A percentile compares a stretch with the other conserved stretches of the same genome.
Evolutionary conservation across 2,329 filamentous ascomycete genomes (phyloP).

Genomic region (Phoma sp.): DNA sequence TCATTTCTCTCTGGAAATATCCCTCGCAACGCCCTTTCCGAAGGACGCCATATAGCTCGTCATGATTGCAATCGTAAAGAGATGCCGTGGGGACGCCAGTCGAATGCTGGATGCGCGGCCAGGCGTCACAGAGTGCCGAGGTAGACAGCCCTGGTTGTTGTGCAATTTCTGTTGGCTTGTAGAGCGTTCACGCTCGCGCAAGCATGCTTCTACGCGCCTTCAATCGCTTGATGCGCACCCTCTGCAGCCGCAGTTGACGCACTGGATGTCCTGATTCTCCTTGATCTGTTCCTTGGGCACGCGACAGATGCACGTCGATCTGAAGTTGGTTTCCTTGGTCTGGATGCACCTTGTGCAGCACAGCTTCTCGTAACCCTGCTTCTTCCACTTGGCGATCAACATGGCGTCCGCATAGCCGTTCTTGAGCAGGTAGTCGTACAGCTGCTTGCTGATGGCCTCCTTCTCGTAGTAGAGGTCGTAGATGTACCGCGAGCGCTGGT

Average conservation of each 20-base stretch:
- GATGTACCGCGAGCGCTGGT: constrained; percentile 90
- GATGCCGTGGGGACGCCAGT: too few species aligned
- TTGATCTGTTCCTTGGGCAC: constrained; percentile 90
- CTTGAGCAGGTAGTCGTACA: constrained; percentile 97
- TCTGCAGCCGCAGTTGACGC: constrained; percentile 91
- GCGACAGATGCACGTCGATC: constrained; percentile 94
- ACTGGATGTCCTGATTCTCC: constrained; percentile 88
- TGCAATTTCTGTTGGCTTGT: not conserved
- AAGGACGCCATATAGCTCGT: not conserved
- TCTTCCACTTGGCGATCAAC: constrained; percentile 99
- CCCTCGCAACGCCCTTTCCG: too few species aligned
- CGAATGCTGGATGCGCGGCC: not conserved
- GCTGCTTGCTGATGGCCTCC: constrained; percentile 86
- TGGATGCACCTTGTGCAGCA: constrained; percentile 97
- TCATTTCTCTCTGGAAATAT: not conserved
- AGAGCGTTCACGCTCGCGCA: not conserved
- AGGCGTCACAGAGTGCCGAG: not conserved
- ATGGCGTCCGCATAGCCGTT: constrained; percentile 94
- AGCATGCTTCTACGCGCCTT: constrained; percentile 3
- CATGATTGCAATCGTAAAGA: not conserved
- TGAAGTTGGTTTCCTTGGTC: constrained; percentile 99
- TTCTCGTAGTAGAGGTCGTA: constrained; percentile 99
- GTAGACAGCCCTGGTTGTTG: not conserved
- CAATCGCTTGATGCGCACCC: constrained; percentile 88
- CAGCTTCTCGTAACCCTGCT: constrained; percentile 97